A percentile compares a stretch with the other conserved stretches of the same genome.
phyloP scores from a whole-genome alignment of 2,329 filamentous ascomycete genomes.

The Pezicula neosporulosa region DNA sequence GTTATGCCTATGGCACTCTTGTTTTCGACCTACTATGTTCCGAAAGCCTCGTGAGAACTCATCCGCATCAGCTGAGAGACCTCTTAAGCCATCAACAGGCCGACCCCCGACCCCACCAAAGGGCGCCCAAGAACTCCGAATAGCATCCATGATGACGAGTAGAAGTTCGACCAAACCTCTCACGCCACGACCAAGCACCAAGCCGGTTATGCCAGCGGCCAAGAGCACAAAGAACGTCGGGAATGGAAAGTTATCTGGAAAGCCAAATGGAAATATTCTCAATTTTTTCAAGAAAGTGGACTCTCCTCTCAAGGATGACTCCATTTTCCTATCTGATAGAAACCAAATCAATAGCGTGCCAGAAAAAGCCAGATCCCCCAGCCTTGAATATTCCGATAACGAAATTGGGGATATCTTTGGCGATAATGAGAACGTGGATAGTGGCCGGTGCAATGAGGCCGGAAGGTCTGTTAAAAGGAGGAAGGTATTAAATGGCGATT shows the following conservation, averaged over 20 bases:
- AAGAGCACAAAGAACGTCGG: slow-evolving; percentile 18
- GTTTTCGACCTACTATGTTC: slow-evolving; percentile 39
- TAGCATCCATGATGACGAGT: slow-evolving; percentile 16
- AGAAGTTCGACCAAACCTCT: slow-evolving; percentile 24
- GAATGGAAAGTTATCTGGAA: slow-evolving; percentile 17
- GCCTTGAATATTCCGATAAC: slow-evolving; percentile 9
- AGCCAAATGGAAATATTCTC: slow-evolving; percentile 63
- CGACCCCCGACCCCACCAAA: slow-evolving; percentile 48
- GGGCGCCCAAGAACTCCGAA: slow-evolving; percentile 2
- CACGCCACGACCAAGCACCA: slow-evolving; percentile 22
- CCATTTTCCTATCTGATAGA: slow-evolving; percentile 48
- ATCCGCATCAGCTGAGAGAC: slow-evolving; percentile 27
- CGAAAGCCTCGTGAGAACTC: slow-evolving; percentile 48
- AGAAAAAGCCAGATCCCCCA: slow-evolving; percentile 5
- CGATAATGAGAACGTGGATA: slow-evolving; percentile 8
- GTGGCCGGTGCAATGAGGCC: slow-evolving; percentile 36
- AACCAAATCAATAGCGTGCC: slow-evolving; percentile 15
- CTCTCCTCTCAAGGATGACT: slow-evolving; percentile 44
- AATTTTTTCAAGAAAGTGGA: slow-evolving; percentile 72
- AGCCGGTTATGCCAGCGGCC: slow-evolving; percentile 16
- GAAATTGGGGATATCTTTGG: slow-evolving; percentile 23
- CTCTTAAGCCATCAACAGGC: slow-evolving; percentile 41
- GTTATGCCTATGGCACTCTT: too few relatives aligned
- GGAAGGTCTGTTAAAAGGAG: slow-evolving; percentile 36
- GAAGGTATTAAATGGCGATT: slow-evolving; percentile 28